phyloP scores from a whole-genome alignment of 257 asterid species.

The Striga asiatica region DNA sequence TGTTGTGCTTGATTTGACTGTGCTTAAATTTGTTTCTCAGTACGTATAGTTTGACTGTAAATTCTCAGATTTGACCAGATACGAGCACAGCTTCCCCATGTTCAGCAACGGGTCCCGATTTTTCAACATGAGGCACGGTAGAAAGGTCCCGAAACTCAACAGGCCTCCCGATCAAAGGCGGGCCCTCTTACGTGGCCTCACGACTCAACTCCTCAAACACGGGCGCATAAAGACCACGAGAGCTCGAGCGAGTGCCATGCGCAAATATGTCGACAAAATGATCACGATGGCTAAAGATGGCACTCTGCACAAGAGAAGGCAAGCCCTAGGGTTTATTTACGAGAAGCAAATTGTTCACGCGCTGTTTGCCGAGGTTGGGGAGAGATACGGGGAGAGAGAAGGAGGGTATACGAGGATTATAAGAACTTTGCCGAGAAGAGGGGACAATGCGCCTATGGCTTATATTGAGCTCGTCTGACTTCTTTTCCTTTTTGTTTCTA shows the following conservation, averaged over 20 bases:
- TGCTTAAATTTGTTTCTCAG: too few species aligned
- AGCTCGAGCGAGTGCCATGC: slow-evolving; percentile 88
- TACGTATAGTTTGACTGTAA: not conserved
- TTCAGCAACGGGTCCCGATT: slow-evolving; percentile 54
- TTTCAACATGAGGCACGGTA: slow-evolving; percentile 84
- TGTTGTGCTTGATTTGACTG: not conserved
- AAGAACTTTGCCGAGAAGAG: slow-evolving; percentile 82
- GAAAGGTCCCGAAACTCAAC: slow-evolving; percentile 89
- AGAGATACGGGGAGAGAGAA: slow-evolving; percentile 77
- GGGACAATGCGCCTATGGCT: slow-evolving; percentile 92
- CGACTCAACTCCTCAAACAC: slow-evolving; percentile 85
- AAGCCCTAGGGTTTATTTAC: slow-evolving; percentile 83
- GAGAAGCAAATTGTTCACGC: slow-evolving; percentile 97
- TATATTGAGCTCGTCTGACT: slow-evolving; percentile 72
- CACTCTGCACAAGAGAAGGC: slow-evolving; percentile 87
- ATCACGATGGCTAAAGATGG: slow-evolving; percentile 91
- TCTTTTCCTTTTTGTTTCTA: not conserved
- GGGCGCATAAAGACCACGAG: slow-evolving; percentile 93
- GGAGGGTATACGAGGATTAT: slow-evolving; percentile 95
- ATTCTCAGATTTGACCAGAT: slow-evolving; percentile 42
- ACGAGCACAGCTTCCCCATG: slow-evolving; percentile 32
- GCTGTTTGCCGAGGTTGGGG: slow-evolving; percentile 82
- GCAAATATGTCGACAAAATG: slow-evolving; percentile 87
- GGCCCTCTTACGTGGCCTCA: slow-evolving; percentile 78
- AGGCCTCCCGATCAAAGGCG: slow-evolving; percentile 89